phyloP scores from a whole-genome alignment of 176 grass and related monocot genomes.

The Zea luxurians region DNA sequence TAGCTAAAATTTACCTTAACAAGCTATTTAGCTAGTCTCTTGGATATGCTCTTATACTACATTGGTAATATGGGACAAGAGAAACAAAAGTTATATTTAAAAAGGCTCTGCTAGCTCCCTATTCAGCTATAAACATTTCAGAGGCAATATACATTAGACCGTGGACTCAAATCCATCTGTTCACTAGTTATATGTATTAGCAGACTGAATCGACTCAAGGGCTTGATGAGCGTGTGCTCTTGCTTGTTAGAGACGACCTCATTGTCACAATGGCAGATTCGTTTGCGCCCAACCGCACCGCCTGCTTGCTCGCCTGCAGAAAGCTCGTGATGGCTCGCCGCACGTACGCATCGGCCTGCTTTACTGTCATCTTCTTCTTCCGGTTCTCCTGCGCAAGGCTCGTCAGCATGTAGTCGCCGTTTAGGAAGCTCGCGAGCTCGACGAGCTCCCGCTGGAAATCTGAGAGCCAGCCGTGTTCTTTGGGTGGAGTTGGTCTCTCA shows the following conservation, averaged over 20 bases:
- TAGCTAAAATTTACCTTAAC: too few species aligned
- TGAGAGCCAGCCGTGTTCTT: constrained; percentile 60
- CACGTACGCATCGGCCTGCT: constrained; percentile 68
- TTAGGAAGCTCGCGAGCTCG: constrained; percentile 66
- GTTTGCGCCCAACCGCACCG: constrained; percentile 54
- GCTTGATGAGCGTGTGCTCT: constrained; percentile 2
- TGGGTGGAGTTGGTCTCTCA: constrained; percentile 42
- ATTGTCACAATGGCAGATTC: constrained; percentile 77
- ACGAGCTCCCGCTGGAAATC: constrained; percentile 82
- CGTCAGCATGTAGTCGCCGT: constrained; percentile 75
- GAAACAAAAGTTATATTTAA: neutral
- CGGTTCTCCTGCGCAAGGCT: constrained; percentile 46
- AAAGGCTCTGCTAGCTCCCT: neutral
- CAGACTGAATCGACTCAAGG: neutral
- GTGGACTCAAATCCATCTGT: neutral
- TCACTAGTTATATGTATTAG: neutral
- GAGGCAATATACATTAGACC: neutral
- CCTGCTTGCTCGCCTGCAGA: constrained; percentile 67
- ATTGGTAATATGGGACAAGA: neutral
- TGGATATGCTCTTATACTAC: neutral
- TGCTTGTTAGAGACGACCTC: constrained; percentile 76
- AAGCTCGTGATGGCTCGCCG: constrained; percentile 58
- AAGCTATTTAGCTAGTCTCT: too few species aligned
- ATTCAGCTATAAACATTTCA: constrained; percentile 18
- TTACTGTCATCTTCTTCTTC: constrained; percentile 70